A percentile compares a stretch with the other conserved stretches of the same genome.
These are phyloP conservation scores for Isoetes engelmannii DNA, from an alignment of 83 land plant species.

Conservation along the genomic window DNA sequence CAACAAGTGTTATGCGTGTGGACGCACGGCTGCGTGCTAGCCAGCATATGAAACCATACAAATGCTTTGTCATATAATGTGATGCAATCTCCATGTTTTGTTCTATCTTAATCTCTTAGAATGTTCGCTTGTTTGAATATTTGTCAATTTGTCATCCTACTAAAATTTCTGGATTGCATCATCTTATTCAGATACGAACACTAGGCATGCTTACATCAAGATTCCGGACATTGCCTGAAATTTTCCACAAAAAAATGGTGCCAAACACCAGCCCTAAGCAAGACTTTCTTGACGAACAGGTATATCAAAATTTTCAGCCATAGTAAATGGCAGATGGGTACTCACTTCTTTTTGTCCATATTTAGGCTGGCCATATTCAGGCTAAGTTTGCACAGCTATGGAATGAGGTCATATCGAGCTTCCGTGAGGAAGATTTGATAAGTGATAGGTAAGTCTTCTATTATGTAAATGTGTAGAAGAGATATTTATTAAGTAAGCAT, in stretches of 20 bases:
- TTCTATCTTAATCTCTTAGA: no score
- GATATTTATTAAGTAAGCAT: neutral
- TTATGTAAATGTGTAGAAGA: neutral
- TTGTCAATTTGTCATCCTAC: neutral
- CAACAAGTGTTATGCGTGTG: no score
- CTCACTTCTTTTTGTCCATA: neutral
- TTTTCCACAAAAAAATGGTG: conserved; percentile 2
- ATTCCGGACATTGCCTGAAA: conserved; percentile 4
- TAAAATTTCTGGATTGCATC: neutral
- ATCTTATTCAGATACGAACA: conserved; percentile 10
- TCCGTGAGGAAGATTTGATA: conserved; percentile 13
- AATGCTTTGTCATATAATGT: no score
- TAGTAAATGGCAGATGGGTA: neutral
- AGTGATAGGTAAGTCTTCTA: conserved; percentile 4
- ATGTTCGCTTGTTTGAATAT: no score
- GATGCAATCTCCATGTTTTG: no score
- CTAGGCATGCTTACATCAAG: conserved; percentile 15
- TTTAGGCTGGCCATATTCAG: neutral
- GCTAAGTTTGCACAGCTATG: conserved; percentile 12
- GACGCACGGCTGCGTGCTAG: no score
- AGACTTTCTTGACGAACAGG: neutral
- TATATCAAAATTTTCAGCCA: neutral
- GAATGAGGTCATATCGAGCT: conserved; percentile 13
- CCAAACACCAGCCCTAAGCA: neutral
- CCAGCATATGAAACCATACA: no score